Conservation (phyloP, 2,329 filamentous ascomycete species). For the Ascochyta koolunga region DNA sequence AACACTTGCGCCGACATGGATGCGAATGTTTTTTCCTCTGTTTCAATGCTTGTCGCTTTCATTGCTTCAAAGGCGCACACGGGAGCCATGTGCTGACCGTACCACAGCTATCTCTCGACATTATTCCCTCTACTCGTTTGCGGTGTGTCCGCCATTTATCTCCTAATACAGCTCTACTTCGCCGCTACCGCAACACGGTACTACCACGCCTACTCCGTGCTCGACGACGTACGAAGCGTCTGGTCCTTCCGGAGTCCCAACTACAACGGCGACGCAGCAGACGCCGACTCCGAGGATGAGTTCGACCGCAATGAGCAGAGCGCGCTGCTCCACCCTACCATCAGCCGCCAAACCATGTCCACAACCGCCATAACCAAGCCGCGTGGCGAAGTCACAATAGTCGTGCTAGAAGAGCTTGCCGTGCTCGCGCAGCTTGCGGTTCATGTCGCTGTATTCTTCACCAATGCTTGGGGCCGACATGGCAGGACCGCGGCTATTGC, state of each 20-base stretch:
- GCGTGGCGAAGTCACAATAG: constrained; percentile 70
- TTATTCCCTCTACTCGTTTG: constrained; percentile 78
- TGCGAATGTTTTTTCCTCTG: too few relatives aligned
- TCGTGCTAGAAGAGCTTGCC: constrained; percentile 76
- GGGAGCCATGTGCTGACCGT: constrained; percentile 17
- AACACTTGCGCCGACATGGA: not conserved
- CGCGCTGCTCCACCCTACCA: constrained; percentile 60
- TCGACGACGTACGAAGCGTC: constrained; percentile 55
- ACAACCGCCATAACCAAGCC: constrained; percentile 77
- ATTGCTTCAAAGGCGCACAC: not conserved
- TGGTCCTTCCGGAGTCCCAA: constrained; percentile 43
- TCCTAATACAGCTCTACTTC: constrained; percentile 64
- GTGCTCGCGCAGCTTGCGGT: constrained; percentile 73
- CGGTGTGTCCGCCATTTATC: constrained; percentile 70
- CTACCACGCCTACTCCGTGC: constrained; percentile 62
- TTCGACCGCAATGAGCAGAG: constrained; percentile 62
- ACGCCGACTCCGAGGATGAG: constrained; percentile 63
- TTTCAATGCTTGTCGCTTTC: constrained; percentile 3
- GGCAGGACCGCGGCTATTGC: constrained; percentile 67
- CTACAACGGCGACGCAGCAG: constrained; percentile 46
- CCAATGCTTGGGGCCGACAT: constrained; percentile 63
- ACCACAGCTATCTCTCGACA: constrained; percentile 74
- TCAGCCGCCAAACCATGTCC: constrained; percentile 56
- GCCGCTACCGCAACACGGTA: constrained; percentile 61
- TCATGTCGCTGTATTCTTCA: constrained; percentile 69